Percentiles rank a stretch among this genome's conserved stretches.
phyloP scores from a whole-genome alignment of 1,139 yeast species.

The Scheffersomyces titani region DNA sequence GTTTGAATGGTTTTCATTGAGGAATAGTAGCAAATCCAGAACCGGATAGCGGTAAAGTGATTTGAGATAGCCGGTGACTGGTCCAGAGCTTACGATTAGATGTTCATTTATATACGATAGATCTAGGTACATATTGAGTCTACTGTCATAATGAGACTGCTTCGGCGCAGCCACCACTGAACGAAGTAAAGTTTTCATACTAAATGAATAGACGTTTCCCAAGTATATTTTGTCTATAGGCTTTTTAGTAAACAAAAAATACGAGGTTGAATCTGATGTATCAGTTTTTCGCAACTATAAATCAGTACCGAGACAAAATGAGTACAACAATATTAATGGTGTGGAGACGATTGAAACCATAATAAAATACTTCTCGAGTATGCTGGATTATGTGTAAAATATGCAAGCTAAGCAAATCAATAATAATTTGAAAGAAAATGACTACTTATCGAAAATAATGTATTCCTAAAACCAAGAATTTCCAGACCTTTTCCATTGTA shows the following conservation, averaged over 20 bases:
- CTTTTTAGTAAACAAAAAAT: too few relatives aligned
- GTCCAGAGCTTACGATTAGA: slow-evolving; percentile 74
- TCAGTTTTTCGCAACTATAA: not conserved
- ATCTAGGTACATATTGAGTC: slow-evolving; percentile 44
- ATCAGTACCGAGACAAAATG: not conserved
- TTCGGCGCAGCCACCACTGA: slow-evolving; percentile 31
- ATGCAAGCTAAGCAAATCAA: too few relatives aligned
- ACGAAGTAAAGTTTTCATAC: slow-evolving; percentile 10
- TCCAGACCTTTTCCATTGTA: too few relatives aligned
- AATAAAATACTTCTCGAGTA: too few relatives aligned
- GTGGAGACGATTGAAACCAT: too few relatives aligned
- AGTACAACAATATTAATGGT: not conserved
- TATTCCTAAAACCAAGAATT: too few relatives aligned
- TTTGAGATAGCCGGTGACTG: slow-evolving; percentile 49
- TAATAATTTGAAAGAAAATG: too few relatives aligned
- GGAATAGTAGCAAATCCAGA: slow-evolving; percentile 49
- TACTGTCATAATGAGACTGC: slow-evolving; percentile 17
- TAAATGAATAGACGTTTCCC: not conserved
- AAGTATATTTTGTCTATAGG: not conserved
- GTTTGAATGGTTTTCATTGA: slow-evolving; percentile 49
- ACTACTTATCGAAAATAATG: too few relatives aligned
- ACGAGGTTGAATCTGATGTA: not conserved
- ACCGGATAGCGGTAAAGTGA: slow-evolving; percentile 58
- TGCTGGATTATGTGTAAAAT: too few relatives aligned
- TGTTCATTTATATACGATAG: slow-evolving; percentile 63